These are phyloP conservation scores for Asterionellopsis glacialis DNA, from an alignment of 108 stramenopile species.

Conservation along the genomic window DNA sequence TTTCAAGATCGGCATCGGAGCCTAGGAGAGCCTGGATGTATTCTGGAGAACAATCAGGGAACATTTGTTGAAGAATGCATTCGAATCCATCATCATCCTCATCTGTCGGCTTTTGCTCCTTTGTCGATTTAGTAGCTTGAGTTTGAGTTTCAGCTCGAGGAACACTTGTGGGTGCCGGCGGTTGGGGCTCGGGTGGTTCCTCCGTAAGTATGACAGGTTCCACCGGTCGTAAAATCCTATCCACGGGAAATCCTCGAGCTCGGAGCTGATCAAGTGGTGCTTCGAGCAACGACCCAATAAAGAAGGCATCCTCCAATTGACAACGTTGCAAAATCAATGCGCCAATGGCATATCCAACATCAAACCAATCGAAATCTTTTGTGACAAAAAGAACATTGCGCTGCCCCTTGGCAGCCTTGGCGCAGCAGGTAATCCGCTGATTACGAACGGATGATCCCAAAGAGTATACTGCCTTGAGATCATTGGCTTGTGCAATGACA, in stretches of 20 bases:
- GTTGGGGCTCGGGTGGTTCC: conserved; percentile 4
- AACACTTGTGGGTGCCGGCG: background rate
- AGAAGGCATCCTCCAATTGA: conserved; percentile 72
- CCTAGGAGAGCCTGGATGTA: conserved; percentile 49
- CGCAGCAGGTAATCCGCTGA: conserved; percentile 54
- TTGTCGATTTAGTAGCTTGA: background rate
- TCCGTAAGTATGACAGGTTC: conserved; percentile 5
- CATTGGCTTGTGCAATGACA: conserved; percentile 39
- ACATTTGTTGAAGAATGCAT: conserved; percentile 57
- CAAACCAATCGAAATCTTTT: conserved; percentile 63
- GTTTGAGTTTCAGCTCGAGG: background rate
- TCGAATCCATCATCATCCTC: conserved; percentile 34
- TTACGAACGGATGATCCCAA: conserved; percentile 38
- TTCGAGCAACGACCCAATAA: conserved; percentile 63
- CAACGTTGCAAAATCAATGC: conserved; percentile 65
- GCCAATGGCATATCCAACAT: conserved; percentile 69
- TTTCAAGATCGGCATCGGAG: conserved; percentile 44
- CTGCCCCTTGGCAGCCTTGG: conserved; percentile 12
- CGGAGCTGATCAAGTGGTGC: conserved; percentile 64
- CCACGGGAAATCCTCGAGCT: conserved; percentile 69
- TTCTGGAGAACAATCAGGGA: conserved; percentile 42
- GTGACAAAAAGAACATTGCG: conserved; percentile 48
- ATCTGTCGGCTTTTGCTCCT: background rate
- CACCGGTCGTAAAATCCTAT: conserved; percentile 54
- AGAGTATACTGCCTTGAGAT: conserved; percentile 54